A percentile compares a stretch with the other conserved stretches of the same genome.
Evolutionary conservation across 2,329 filamentous ascomycete genomes (phyloP).

Genomic region (Botrytis elliptica): DNA sequence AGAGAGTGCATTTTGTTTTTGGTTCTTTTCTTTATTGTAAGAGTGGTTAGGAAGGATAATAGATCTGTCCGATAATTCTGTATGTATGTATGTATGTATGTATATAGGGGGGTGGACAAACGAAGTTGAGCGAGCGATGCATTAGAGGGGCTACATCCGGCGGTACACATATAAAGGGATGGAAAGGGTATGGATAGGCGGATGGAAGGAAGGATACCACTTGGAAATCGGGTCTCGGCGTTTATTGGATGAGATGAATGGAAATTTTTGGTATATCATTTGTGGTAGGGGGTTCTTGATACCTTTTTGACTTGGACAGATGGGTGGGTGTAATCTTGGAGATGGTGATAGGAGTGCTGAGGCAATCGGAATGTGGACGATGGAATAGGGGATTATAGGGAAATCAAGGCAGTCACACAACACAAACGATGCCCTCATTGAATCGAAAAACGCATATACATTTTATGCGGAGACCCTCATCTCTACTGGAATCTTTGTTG

Average conservation of each 20-base stretch:
- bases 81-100: constrained; percentile 13
- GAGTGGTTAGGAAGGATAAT: neutral
- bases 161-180: constrained; percentile 3
- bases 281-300: neutral
- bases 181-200: neutral
- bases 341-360: neutral
- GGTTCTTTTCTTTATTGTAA: neutral
- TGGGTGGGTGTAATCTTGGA: neutral
- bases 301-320: neutral
- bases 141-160: constrained; percentile 6
- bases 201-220: constrained; percentile 1
- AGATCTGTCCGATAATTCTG: neutral
- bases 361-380: neutral
- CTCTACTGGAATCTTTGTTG: constrained; percentile 7
- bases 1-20: neutral
- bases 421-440: neutral
- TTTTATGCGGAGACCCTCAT: constrained; percentile 2
- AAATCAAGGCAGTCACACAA: neutral
- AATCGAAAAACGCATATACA: constrained; percentile 3
- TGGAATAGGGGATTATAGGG: neutral
- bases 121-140: neutral
- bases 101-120: neutral
- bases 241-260: constrained; percentile 8
- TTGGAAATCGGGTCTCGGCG: neutral
- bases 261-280: neutral